A percentile compares a stretch with the other conserved stretches of the same genome.
These are phyloP conservation scores for Colletotrichum caudatum DNA, from an alignment of 2,329 filamentous ascomycete genomes.

Conservation along the genomic window DNA sequence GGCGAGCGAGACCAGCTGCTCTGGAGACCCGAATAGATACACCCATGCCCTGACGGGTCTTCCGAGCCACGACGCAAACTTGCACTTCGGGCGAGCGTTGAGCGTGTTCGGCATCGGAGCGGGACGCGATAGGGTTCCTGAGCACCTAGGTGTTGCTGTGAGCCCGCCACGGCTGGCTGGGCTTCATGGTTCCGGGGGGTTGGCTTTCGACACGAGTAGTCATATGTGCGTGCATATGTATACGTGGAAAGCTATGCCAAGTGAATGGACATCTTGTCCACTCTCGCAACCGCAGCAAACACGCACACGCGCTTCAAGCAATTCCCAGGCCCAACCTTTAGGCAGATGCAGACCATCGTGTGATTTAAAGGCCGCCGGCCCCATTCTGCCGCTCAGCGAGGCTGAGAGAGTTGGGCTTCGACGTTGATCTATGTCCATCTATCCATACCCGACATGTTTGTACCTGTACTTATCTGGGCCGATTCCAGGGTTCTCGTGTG, in stretches of 20 bases:
- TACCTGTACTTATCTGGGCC: background rate
- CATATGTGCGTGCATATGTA: background rate
- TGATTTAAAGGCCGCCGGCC: background rate
- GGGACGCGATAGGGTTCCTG: background rate
- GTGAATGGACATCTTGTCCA: background rate
- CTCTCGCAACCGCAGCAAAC: background rate
- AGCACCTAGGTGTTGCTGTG: too few species aligned
- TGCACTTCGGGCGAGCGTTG: background rate
- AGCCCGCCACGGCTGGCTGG: background rate
- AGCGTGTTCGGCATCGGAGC: background rate
- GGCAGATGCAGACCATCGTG: background rate
- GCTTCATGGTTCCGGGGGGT: background rate
- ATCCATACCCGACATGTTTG: background rate
- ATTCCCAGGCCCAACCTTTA: background rate
- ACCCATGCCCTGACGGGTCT: background rate
- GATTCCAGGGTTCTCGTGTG: background rate
- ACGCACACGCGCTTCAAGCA: background rate
- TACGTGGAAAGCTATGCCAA: background rate
- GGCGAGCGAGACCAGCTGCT: background rate
- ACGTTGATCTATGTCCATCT: background rate
- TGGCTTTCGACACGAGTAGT: background rate
- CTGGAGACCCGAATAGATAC: background rate
- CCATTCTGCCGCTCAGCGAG: background rate
- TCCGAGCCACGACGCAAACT: background rate
- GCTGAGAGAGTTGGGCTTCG: background rate